These are phyloP conservation scores for Chlamydomonas applanata DNA, from an alignment of 139 green algal species.

Conservation along the genomic window DNA sequence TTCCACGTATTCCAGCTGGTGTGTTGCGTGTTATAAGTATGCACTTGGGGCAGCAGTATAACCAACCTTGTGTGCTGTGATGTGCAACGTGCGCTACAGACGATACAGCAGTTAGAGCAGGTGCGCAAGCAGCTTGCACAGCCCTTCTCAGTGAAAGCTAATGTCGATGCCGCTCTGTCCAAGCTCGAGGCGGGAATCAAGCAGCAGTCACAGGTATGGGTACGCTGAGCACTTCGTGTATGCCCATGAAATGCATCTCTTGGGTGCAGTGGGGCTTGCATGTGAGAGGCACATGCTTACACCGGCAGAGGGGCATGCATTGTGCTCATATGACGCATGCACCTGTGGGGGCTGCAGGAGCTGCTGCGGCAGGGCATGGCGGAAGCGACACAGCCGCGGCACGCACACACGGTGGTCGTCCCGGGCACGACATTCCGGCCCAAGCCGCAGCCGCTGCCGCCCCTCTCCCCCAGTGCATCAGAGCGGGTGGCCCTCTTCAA, in stretches of 20 bases:
- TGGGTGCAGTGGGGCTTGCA: too few relatives aligned
- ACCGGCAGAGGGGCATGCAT: neutral
- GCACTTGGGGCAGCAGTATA: too few relatives aligned
- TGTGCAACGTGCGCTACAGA: conserved; percentile 10
- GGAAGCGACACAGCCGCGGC: neutral
- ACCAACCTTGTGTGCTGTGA: neutral
- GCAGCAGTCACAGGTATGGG: conserved; percentile 25
- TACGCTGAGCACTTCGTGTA: neutral
- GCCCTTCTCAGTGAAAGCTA: conserved; percentile 26
- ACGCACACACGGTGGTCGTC: too few relatives aligned
- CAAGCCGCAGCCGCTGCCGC: conserved; percentile 4
- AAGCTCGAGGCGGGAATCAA: conserved; percentile 38
- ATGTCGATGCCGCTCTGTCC: conserved; percentile 25
- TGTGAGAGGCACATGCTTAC: too few relatives aligned
- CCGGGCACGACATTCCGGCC: neutral
- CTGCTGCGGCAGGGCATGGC: neutral
- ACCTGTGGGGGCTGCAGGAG: too few relatives aligned
- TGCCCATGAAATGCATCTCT: too few relatives aligned
- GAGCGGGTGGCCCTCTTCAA: conserved; percentile 19
- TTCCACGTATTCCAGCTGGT: neutral
- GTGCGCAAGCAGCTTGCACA: conserved; percentile 38
- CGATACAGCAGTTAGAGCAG: conserved; percentile 37
- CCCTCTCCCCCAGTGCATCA: conserved; percentile 3
- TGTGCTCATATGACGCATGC: neutral
- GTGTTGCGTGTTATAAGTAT: too few relatives aligned